phyloP scores from a whole-genome alignment of 345 rosid genomes.

The Pistacia integerrima region DNA sequence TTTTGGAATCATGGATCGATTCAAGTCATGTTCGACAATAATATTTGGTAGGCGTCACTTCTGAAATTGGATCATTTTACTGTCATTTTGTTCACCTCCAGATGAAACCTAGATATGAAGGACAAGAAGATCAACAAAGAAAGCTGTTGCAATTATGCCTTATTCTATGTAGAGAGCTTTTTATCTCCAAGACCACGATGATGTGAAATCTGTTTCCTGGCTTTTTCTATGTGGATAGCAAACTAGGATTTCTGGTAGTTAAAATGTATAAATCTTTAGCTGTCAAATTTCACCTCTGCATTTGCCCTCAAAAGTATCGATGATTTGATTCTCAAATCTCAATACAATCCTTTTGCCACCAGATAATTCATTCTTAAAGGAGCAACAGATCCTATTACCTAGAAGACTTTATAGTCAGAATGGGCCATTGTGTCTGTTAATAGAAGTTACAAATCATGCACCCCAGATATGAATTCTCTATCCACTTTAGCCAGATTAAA shows the following conservation, averaged over 20 bases:
- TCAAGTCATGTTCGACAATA: neutral
- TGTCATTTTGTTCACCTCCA: too few relatives aligned
- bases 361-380: too few relatives aligned
- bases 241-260: neutral
- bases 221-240: neutral
- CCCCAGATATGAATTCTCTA: neutral
- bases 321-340: neutral
- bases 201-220: neutral
- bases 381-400: neutral
- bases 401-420: neutral
- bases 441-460: conserved; percentile 17
- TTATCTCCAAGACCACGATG: neutral
- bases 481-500: conserved; percentile 13
- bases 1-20: neutral
- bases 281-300: neutral
- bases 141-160: neutral
- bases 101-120: neutral
- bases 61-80: too few relatives aligned
- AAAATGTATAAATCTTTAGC: neutral
- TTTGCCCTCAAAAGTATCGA: neutral
- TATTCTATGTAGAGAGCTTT: neutral
- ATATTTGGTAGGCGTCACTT: too few relatives aligned
- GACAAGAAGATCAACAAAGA: neutral
- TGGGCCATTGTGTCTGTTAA: conserved; percentile 14
- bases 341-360: neutral